Evolutionary conservation across 1,284 basidiomycete species (phyloP), one percentile per base, ranked within the genome.

Genomic region (Leccinum insolens): DNA sequence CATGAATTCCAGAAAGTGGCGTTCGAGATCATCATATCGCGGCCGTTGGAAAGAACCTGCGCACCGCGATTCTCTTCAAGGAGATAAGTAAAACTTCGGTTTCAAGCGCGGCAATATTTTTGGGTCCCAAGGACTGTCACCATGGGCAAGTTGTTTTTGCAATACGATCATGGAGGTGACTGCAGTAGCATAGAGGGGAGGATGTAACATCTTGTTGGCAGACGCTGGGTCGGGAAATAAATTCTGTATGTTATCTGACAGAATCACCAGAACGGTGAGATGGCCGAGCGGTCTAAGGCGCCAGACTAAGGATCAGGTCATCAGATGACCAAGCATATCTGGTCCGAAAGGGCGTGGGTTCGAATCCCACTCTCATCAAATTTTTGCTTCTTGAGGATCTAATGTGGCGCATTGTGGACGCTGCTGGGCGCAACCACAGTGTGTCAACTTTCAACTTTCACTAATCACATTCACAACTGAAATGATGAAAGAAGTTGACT

Each of bases 341-440:
- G 83, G 85, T 85, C 84, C 78, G 81, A 77, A 80, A 81, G 85
- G 87, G 88, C 87, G 85, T 88, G 88, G 85, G 87, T 89, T 88
- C 87, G 85, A 89, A 87, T 88, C 86, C 85, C 86, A 85, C 86
- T 86, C 84, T 88, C 83, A 67, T 77, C 76, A 74, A 61, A 31
- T 7, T 31, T 31, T 31, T 31, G 44, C 14, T 41, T 46, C 44
- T 44, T 17, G 15, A 44, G 7, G 44, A 17, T 17, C n/a, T 49
- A 20, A 49, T 20, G 46, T 12, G 46, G 46, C 46, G n/a, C 46
- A 49, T 20, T 4, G 46, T 6, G 7, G 22, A 25, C 22, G n/a
- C 20, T 60, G 60, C 60, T 37, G 60, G 37, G 37, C 39, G 41
- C 60, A 61, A 44, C 60, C 60, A 11, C 9, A 1, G 3, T 37